These are phyloP conservation scores for Trichoderma polysporum DNA, from an alignment of 2,329 filamentous ascomycete genomes.

Conservation along the genomic window DNA sequence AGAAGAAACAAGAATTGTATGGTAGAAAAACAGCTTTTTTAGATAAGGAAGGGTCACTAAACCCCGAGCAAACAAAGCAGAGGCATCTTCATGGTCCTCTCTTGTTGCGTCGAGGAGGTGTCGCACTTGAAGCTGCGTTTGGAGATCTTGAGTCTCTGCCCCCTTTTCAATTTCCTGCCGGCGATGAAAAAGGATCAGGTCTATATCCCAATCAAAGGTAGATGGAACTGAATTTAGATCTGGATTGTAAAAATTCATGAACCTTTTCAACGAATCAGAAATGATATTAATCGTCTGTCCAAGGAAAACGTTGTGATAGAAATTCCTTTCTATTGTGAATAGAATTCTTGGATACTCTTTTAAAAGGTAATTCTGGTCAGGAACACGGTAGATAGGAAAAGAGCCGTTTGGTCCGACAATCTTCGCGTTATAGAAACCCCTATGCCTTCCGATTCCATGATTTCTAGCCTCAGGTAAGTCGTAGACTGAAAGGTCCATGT, in stretches of 20 bases:
- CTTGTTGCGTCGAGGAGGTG: not conserved
- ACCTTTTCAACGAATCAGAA: not conserved
- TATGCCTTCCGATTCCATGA: not conserved
- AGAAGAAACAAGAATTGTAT: not conserved
- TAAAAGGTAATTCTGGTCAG: not conserved
- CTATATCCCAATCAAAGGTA: not conserved
- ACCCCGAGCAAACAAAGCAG: not conserved
- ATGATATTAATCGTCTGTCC: not conserved
- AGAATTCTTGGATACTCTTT: not conserved
- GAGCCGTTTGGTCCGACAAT: not conserved
- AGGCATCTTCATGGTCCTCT: not conserved
- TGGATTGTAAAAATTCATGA: not conserved
- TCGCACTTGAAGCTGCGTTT: not conserved
- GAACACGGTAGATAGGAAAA: not conserved
- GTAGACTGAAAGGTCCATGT: not conserved
- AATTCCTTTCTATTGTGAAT: not conserved
- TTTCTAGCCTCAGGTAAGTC: no score
- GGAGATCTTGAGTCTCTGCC: not conserved
- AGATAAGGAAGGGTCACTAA: not conserved
- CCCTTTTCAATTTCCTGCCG: not conserved
- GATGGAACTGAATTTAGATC: not conserved
- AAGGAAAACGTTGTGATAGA: not conserved
- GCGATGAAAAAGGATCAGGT: not conserved
- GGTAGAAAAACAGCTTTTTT: not conserved
- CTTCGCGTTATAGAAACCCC: not conserved